These are phyloP conservation scores for Coprinopsis strossmayeri DNA, from an alignment of 768 basidiomycete species.

Conservation along the genomic window DNA sequence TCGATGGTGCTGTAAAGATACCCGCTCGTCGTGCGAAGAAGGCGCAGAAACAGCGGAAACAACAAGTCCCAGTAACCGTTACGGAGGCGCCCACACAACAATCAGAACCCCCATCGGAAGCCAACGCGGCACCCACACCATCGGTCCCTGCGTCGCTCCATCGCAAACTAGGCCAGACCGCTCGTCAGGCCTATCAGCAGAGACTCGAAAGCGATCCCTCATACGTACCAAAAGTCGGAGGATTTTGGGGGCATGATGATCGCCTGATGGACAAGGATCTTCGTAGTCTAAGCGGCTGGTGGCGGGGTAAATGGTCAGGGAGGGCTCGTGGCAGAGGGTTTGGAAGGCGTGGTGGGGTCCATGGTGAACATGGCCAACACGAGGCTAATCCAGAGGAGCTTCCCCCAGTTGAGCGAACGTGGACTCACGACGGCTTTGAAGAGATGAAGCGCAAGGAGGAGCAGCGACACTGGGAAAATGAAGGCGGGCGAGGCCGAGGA, in stretches of 20 bases:
- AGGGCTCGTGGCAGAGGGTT: conserved; percentile 46
- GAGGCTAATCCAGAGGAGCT: conserved; percentile 24
- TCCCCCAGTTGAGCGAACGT: conserved; percentile 61
- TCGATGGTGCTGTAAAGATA: conserved; percentile 32
- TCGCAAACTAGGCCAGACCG: conserved; percentile 48
- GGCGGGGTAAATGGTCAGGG: conserved; percentile 74
- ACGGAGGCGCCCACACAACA: conserved; percentile 1
- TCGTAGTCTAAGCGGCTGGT: conserved; percentile 81
- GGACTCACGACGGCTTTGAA: conserved; percentile 87
- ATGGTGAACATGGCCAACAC: conserved; percentile 35
- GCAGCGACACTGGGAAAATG: conserved; percentile 27
- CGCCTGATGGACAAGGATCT: conserved; percentile 78
- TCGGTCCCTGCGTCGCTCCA: conserved; percentile 18
- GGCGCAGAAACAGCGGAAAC: conserved; percentile 20
- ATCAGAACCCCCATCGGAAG: conserved; percentile 2
- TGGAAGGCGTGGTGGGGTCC: conserved; percentile 48
- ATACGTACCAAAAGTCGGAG: conserved; percentile 84
- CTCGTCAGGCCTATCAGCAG: conserved; percentile 82
- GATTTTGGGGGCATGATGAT: conserved; percentile 95
- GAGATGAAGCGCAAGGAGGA: conserved; percentile 79
- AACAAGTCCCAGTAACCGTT: neutral
- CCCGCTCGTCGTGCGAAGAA: conserved; percentile 38
- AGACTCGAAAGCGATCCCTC: conserved; percentile 80
- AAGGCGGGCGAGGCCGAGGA: conserved; percentile 18
- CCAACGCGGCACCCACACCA: conserved; percentile 3